These are phyloP conservation scores for Stipa capillata DNA, from an alignment of 176 grass and related monocot genomes.

Conservation along the genomic window DNA sequence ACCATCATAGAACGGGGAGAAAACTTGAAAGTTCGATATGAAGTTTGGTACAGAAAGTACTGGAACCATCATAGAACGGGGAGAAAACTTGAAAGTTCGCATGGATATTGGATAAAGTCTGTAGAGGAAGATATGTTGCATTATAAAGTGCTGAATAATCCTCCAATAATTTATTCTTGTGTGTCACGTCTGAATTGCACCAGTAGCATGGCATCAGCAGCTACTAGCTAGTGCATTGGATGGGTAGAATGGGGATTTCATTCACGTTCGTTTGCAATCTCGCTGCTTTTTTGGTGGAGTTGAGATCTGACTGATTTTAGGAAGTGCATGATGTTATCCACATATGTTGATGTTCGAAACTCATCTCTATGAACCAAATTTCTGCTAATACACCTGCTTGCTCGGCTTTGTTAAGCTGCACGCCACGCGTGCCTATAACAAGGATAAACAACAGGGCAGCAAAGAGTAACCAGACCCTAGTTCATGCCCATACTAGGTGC, in stretches of 20 bases:
- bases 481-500: not conserved
- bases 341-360: no score
- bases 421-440: not conserved
- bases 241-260: not conserved
- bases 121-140: not conserved
- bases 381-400: no score
- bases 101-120: not conserved
- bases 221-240: not conserved
- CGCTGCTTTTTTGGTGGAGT: no score
- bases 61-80: not conserved
- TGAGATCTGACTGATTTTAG: no score
- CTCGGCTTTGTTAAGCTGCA: not conserved
- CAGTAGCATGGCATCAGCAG: not conserved
- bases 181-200: not conserved
- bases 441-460: not conserved
- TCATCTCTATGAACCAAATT: no score
- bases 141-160: not conserved
- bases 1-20: not conserved
- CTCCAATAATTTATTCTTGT: not conserved
- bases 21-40: not conserved
- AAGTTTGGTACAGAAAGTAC: not conserved
- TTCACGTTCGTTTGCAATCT: not conserved
- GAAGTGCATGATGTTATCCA: no score
- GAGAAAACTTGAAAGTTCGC: not conserved
- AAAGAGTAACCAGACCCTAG: not conserved